Base-by-base conservation (phyloP, 192 early-diverging fungal species). In the Linnemannia hyalina region DNA sequence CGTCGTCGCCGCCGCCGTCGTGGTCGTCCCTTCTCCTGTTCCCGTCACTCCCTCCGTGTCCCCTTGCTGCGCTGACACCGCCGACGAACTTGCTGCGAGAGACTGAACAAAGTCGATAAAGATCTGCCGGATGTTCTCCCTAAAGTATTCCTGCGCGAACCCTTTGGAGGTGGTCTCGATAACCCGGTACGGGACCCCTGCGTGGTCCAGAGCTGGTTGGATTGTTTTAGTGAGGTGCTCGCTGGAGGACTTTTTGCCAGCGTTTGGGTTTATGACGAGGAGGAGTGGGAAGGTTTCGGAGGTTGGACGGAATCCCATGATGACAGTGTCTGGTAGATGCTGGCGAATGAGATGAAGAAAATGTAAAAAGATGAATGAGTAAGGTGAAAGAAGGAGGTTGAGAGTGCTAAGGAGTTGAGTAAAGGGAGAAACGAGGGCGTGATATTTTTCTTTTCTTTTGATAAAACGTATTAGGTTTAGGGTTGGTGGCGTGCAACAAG, bases 181-280 rank as follows among this genome's bases (percentile, higher is more conserved):
- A 5, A 88, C 18, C 2, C 52, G 71, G 13, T 77, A 65, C 32
- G 77, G 36, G 9, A 74, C 63, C 0, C 78, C 87, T 4, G 86
- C 78, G 6, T 42, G 44, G 0, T 70, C 36, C 0, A 92, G 72
- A 68, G 88, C 82, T 8, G 91, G 88, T 20, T 76, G 55, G 47
- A 92, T 76, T 22, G 78, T 76, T 6, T 76, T 70, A 35, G 76
- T 38, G 70, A 82, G 85, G 1, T 81, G 42, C 4, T 69, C 70
- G 7, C 7, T 46, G 2, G 74, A 81, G 11, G 82, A 57, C 13
- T 76, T 85, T 15, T 4, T 68, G 22, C 90, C 90, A 10, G 90
- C 75, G 32, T 71, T 29, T 0, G 88, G 88, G 57, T 91, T 91
- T 35, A 88, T 42, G 23, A 91, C 80, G 9, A 89, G 77, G 38